A percentile compares a stretch with the other conserved stretches of the same genome.
Evolutionary conservation across 2,329 filamentous ascomycete genomes (phyloP).

Genomic region (Stemphylium vesicarium): DNA sequence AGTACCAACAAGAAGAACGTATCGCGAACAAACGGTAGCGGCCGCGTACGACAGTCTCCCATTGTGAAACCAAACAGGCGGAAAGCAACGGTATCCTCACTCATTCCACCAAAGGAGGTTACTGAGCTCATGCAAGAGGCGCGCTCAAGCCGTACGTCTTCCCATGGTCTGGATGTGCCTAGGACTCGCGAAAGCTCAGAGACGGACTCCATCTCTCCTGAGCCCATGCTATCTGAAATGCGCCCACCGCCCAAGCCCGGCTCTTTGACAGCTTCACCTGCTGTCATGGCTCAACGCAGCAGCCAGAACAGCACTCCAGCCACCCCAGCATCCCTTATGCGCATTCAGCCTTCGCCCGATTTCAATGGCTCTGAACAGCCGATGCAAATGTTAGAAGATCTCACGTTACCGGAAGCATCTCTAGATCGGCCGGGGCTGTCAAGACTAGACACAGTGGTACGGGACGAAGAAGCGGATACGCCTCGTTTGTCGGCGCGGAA

Average conservation of each 20-base stretch:
- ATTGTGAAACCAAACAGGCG: constrained; percentile 69
- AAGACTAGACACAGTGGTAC: constrained; percentile 58
- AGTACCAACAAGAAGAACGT: constrained; percentile 56
- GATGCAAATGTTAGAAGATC: constrained; percentile 61
- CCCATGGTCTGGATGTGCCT: constrained; percentile 29
- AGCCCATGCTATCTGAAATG: constrained; percentile 57
- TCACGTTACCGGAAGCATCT: constrained; percentile 73
- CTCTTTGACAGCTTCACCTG: constrained; percentile 71
- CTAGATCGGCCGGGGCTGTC: constrained; percentile 57
- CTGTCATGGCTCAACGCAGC: constrained; percentile 60
- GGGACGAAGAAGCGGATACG: constrained; percentile 59
- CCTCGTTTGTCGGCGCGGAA: constrained; percentile 69
- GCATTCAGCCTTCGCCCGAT: constrained; percentile 48
- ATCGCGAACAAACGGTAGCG: constrained; percentile 56
- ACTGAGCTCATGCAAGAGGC: constrained; percentile 50
- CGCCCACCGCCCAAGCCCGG: constrained; percentile 68
- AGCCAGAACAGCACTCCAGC: constrained; percentile 54
- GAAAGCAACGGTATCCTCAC: constrained; percentile 52
- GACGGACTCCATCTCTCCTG: constrained; percentile 58
- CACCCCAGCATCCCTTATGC: constrained; percentile 87
- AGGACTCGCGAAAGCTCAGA: constrained; percentile 51
- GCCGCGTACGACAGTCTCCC: constrained; percentile 71
- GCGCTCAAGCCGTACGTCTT: constrained; percentile 33
- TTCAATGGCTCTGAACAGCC: constrained; percentile 32
- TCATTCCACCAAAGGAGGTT: constrained; percentile 55